Base-by-base conservation (phyloP, 768 basidiomycete genomes). In the Gloeostereum incarnatum region DNA sequence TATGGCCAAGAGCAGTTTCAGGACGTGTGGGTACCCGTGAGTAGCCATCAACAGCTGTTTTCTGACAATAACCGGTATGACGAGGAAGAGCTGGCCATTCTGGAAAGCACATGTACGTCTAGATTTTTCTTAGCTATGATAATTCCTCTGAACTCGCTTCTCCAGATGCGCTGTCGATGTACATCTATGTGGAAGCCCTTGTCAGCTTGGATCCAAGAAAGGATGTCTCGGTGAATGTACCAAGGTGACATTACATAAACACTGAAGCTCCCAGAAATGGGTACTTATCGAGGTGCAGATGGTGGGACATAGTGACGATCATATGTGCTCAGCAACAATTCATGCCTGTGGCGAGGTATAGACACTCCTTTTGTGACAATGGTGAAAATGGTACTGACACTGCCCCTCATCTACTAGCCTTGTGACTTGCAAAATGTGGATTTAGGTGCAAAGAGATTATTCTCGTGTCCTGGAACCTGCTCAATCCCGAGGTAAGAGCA, bases 281-380 rank as follows among this genome's bases (percentile, higher is more conserved):
- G n/a, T 40, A 6, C 19, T 6, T 19, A 9, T 13, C 10, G 30
- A 5, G n/a, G n/a, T 31, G 7, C 37, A 81, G 75, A 56, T 68
- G 3, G 58, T 61, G 2, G 63, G 61, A 13, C 77, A 79, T 38
- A 75, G 65, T 5, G 63, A 61, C 0, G 67, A 64, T 7, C 79
- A 80, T 45, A 41, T 66, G 35, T 81, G 78, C 45, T 64, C 74
- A 0, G 72, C 75, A 3, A 51, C 56, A 16, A 47, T 64, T 0
- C 79, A 81, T 42, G 65, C 64, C 26, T 81, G 79, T 38, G 78
- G 75, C 17, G 53, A 66, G 63, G 78, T 68, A 41, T 18, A 41
- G 54, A 19, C 21, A 29, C 30, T 34, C 35, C 11, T 14, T 18
- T 17, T 21, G 26, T 13, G 14, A 9, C 24, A 17, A 38, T 13